A percentile compares a stretch with the other conserved stretches of the same genome.
Conservation (phyloP, 176 grass and related monocot species). For the Avena eriantha region DNA sequence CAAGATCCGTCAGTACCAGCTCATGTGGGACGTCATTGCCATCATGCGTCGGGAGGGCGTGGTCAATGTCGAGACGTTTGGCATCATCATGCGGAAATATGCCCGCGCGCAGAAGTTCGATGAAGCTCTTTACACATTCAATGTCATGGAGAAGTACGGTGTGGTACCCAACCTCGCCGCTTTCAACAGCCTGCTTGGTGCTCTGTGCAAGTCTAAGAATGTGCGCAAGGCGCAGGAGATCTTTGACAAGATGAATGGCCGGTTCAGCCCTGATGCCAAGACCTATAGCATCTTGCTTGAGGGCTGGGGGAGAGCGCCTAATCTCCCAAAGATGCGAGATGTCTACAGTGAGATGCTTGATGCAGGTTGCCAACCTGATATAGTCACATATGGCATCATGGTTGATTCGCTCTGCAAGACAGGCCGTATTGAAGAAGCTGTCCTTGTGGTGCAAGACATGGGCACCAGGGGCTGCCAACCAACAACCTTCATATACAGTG, state of each 20-base stretch:
- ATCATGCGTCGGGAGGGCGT: conserved; percentile 69
- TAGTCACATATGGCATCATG: conserved; percentile 96
- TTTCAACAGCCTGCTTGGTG: conserved; percentile 73
- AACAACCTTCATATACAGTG: conserved; percentile 85
- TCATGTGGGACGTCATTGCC: conserved; percentile 89
- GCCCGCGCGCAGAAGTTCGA: conserved; percentile 80
- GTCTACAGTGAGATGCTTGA: conserved; percentile 74
- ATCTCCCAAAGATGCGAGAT: conserved; percentile 90
- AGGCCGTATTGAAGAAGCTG: conserved; percentile 72
- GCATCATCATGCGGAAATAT: conserved; percentile 93
- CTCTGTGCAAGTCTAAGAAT: conserved; percentile 87
- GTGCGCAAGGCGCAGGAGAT: conserved; percentile 90
- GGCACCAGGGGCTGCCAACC: conserved; percentile 60
- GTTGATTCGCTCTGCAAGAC: conserved; percentile 90
- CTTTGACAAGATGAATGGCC: conserved; percentile 74
- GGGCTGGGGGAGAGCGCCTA: conserved; percentile 90
- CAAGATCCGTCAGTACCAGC: conserved; percentile 89
- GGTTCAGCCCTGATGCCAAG: conserved; percentile 75
- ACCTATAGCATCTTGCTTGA: conserved; percentile 98
- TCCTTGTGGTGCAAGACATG: conserved; percentile 77
- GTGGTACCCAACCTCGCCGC: conserved; percentile 64
- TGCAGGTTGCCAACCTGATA: conserved; percentile 75
- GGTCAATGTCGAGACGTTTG: conserved; percentile 83
- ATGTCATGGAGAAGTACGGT: conserved; percentile 86
- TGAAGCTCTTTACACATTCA: conserved; percentile 84